Evolutionary conservation across 306 rosid genomes (phyloP).

Genomic region (Vachellia pachyceras): DNA sequence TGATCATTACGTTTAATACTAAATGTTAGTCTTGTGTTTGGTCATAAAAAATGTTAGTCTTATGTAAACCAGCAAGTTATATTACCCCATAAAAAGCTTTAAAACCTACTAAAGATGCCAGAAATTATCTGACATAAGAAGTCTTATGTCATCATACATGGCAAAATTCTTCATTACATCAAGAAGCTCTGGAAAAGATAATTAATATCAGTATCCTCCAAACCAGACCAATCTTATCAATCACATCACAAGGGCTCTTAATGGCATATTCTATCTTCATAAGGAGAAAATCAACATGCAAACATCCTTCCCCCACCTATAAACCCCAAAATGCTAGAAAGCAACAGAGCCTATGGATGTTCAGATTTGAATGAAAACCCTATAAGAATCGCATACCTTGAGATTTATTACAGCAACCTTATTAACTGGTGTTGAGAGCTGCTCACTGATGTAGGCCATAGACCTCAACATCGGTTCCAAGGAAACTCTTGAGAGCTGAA

Average conservation of each 20-base stretch:
- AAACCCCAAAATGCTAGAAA: slow-evolving; percentile 7
- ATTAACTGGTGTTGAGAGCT: slow-evolving; percentile 89
- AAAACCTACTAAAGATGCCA: neutral
- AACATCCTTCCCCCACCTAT: neutral
- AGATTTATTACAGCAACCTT: slow-evolving; percentile 95
- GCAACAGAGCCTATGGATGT: slow-evolving; percentile 3
- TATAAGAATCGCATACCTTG: slow-evolving; percentile 56
- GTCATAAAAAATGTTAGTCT: neutral
- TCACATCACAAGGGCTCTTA: neutral
- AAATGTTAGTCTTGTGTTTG: neutral
- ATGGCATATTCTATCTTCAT: slow-evolving; percentile 11
- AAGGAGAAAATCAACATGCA: slow-evolving; percentile 3
- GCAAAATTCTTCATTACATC: slow-evolving; percentile 1
- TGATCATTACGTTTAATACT: neutral
- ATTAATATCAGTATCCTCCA: slow-evolving; percentile 22
- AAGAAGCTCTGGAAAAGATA: slow-evolving; percentile 7
- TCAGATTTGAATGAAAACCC: slow-evolving; percentile 25
- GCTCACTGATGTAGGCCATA: slow-evolving; percentile 91
- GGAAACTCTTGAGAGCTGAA: slow-evolving; percentile 80
- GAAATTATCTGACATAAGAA: slow-evolving; percentile 4
- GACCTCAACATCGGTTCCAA: slow-evolving; percentile 91
- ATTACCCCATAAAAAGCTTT: neutral
- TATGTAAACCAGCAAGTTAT: neutral
- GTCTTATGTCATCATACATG: neutral
- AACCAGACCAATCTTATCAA: slow-evolving; percentile 7